Base-by-base conservation (phyloP, 1,284 basidiomycete species). In the Wallemia mellicola region DNA sequence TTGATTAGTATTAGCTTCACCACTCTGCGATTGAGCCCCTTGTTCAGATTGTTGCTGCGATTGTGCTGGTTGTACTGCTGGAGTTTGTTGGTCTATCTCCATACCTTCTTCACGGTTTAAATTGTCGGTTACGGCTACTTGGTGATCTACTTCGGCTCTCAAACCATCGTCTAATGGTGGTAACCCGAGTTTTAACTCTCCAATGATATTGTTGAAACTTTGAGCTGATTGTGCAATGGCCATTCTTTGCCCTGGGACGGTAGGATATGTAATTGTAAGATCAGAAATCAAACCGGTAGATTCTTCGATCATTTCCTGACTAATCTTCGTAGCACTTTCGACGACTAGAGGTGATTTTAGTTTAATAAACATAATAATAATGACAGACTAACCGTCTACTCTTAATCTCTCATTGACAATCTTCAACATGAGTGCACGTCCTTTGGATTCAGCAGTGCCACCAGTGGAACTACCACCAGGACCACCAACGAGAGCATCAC, bases 391-490 rank as follows among this genome's bases (percentile, higher is more conserved):
- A 89, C 89, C 83, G 67, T 94, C 84, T 64, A 99, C 84, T 56
- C 81, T 79, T 57, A 96, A 75, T 65, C 89, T 81, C 68, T 89
- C 89, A 69, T 95, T 94, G 59, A 98, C 82, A 56, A 98, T 87
- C 58, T 82, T 79, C 77, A 95, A 83, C 61, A 96, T 83, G 9
- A 86, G 80, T 61, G 76, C 68, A 65, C 71, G 69, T 65, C 60
- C 85, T 77, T 65, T 85, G 72, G 28, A 83, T 83, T 62, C 83
- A 75, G 64, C 83, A 83, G 27, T 82, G 28, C 64, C 79, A 5
- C 86, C 81, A 25, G 81, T 76, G 64, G 71, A 65, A 60, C 86
- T 85, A 22, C 87, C 83, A 58, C 82, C 80, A 9, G 63, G 61
- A 27, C 85, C 83, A 61, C 79, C 77, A 27, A 89, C 83, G 27